Conservation (phyloP, 805 yeast species). For the Starmerella lactis-condensi region DNA sequence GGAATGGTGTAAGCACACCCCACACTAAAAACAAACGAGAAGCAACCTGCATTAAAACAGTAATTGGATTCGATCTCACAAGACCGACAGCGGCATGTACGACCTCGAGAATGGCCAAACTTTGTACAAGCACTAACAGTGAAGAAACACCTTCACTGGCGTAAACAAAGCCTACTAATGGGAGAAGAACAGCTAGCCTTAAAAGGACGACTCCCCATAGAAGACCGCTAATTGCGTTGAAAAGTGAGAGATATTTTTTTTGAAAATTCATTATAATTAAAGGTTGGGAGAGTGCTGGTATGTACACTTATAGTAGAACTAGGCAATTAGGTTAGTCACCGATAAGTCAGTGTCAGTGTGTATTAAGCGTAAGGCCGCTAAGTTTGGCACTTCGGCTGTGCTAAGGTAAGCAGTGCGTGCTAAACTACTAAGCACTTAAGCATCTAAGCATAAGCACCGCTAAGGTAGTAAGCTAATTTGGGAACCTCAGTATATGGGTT, state of each 20-base stretch:
- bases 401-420: too few relatives aligned
- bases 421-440: too few relatives aligned
- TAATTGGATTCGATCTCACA: slow-evolving; percentile 68
- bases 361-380: too few relatives aligned
- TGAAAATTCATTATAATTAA: too few relatives aligned
- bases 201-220: slow-evolving; percentile 37
- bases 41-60: slow-evolving; percentile 72
- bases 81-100: slow-evolving; percentile 59
- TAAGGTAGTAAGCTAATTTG: too few relatives aligned
- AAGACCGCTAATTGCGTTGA: slow-evolving; percentile 36
- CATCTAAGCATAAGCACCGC: too few relatives aligned
- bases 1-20: slow-evolving; percentile 64
- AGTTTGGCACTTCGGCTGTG: too few relatives aligned
- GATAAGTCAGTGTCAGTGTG: too few relatives aligned
- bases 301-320: too few relatives aligned
- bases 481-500: too few relatives aligned
- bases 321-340: too few relatives aligned
- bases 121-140: slow-evolving; percentile 50
- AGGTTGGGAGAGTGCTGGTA: too few relatives aligned
- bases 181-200: slow-evolving; percentile 26
- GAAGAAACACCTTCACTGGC: slow-evolving; percentile 42
- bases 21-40: slow-evolving; percentile 67
- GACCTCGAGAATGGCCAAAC: slow-evolving; percentile 63
- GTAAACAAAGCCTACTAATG: slow-evolving; percentile 42
- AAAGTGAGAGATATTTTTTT: slow-evolving; percentile 27